These are phyloP conservation scores for Notholithocarpus densiflorus DNA, from an alignment of 306 rosid genomes.

Conservation along the genomic window DNA sequence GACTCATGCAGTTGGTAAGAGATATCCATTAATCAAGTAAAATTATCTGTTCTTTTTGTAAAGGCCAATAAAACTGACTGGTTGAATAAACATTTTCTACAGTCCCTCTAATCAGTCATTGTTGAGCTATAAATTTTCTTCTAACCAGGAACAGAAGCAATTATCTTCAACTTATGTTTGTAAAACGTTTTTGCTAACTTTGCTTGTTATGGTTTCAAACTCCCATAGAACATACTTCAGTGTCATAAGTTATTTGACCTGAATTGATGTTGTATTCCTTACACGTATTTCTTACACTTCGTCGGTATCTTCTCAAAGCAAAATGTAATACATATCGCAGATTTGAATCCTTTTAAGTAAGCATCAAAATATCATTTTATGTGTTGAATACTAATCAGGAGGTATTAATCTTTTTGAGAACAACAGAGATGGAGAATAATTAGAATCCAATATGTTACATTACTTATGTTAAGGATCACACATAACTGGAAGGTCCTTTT, in stretches of 20 bases:
- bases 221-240: not conserved
- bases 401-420: too few relatives aligned
- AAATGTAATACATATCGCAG: not conserved
- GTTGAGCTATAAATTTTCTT: not conserved
- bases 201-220: not conserved
- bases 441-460: too few relatives aligned
- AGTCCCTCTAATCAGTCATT: not conserved
- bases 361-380: too few relatives aligned
- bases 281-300: not conserved
- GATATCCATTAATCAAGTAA: not conserved
- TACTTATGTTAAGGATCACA: not conserved
- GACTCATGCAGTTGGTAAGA: slow-evolving; percentile 84
- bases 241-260: not conserved
- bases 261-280: not conserved
- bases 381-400: too few relatives aligned
- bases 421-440: too few relatives aligned
- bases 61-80: not conserved
- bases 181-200: not conserved
- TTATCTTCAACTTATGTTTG: not conserved
- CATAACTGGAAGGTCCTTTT: not conserved
- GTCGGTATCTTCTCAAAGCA: not conserved
- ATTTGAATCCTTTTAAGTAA: not conserved
- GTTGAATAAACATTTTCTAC: not conserved
- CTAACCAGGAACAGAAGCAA: not conserved
- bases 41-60: not conserved